Evolutionary conservation across 768 basidiomycete genomes (phyloP).

Genomic region (Hemileccinum rubropunctum): DNA sequence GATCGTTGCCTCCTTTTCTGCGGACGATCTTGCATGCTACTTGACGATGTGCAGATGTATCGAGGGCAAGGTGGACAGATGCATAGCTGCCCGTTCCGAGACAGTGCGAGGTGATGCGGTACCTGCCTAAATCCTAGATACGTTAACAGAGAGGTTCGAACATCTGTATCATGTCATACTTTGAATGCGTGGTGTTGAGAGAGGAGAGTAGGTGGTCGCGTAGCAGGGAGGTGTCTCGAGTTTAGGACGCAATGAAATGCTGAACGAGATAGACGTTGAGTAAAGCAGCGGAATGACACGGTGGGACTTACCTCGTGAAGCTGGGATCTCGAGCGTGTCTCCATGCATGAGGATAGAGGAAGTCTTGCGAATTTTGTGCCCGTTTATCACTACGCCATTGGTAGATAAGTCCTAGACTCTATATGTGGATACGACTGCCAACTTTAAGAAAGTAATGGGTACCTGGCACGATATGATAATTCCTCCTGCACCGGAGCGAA

Average conservation of each 20-base stretch:
- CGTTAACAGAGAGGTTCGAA: background rate
- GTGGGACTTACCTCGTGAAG: slow-evolving; percentile 51
- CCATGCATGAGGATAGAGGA: slow-evolving; percentile 77
- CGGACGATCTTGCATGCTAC: slow-evolving; percentile 85
- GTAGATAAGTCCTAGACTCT: slow-evolving; percentile 64
- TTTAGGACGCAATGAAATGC: slow-evolving; percentile 67
- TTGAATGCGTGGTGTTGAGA: slow-evolving; percentile 54
- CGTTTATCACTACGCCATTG: slow-evolving; percentile 73
- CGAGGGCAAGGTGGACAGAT: slow-evolving; percentile 75
- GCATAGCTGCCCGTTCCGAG: slow-evolving; percentile 82
- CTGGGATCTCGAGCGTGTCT: slow-evolving; percentile 65
- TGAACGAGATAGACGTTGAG: slow-evolving; percentile 22
- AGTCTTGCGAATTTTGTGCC: slow-evolving; percentile 60
- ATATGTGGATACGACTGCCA: background rate
- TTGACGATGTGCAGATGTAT: slow-evolving; percentile 60
- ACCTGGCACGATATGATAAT: slow-evolving; percentile 81
- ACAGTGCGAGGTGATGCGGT: slow-evolving; percentile 74
- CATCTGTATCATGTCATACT: slow-evolving; percentile 31
- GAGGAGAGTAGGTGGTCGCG: slow-evolving; percentile 59
- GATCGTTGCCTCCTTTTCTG: slow-evolving; percentile 44
- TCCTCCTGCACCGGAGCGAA: slow-evolving; percentile 67
- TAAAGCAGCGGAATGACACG: background rate
- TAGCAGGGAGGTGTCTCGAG: slow-evolving; percentile 48
- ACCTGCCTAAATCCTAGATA: slow-evolving; percentile 58
- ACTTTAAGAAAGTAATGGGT: slow-evolving; percentile 2